These are phyloP conservation scores for Aureobasidium mangrovei DNA, from an alignment of 2,329 filamentous ascomycete genomes.

Conservation along the genomic window DNA sequence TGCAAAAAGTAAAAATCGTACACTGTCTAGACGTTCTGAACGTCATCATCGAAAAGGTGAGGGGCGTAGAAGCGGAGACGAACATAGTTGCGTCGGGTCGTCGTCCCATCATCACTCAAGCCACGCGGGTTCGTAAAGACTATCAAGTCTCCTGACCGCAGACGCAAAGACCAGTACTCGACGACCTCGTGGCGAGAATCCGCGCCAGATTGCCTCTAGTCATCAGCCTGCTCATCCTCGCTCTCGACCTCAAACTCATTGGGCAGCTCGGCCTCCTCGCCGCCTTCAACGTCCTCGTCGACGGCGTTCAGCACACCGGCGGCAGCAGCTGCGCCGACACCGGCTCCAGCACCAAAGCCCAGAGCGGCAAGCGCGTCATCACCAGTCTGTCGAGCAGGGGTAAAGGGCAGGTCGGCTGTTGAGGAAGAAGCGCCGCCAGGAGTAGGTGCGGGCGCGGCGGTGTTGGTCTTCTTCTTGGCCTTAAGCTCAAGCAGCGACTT, in stretches of 20 bases:
- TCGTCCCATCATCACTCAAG: too few species aligned
- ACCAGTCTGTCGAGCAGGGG: slow-evolving; percentile 17
- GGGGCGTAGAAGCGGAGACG: too few species aligned
- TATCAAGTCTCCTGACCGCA: too few species aligned
- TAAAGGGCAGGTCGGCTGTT: slow-evolving; percentile 22
- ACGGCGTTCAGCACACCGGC: slow-evolving; percentile 77
- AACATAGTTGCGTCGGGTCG: too few species aligned
- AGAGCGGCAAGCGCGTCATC: slow-evolving; percentile 44
- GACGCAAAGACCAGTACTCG: too few species aligned
- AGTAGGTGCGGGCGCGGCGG: slow-evolving; percentile 37
- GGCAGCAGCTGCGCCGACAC: slow-evolving; percentile 32
- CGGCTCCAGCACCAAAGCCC: slow-evolving; percentile 15
- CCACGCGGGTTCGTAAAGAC: too few species aligned
- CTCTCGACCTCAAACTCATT: slow-evolving; percentile 70
- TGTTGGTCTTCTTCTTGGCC: slow-evolving; percentile 62
- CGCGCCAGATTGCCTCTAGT: not conserved
- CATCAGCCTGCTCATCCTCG: slow-evolving; percentile 32
- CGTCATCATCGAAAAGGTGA: too few species aligned
- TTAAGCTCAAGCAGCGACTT: slow-evolving; percentile 85
- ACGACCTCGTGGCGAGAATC: too few species aligned
- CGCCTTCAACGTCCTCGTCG: slow-evolving; percentile 72
- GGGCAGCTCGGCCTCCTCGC: slow-evolving; percentile 62
- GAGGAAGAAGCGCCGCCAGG: slow-evolving; percentile 30
- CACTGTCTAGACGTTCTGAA: too few species aligned
- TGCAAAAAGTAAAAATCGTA: too few species aligned